phyloP scores from a whole-genome alignment of 2,329 filamentous ascomycete species.

The Diplodia mutila region DNA sequence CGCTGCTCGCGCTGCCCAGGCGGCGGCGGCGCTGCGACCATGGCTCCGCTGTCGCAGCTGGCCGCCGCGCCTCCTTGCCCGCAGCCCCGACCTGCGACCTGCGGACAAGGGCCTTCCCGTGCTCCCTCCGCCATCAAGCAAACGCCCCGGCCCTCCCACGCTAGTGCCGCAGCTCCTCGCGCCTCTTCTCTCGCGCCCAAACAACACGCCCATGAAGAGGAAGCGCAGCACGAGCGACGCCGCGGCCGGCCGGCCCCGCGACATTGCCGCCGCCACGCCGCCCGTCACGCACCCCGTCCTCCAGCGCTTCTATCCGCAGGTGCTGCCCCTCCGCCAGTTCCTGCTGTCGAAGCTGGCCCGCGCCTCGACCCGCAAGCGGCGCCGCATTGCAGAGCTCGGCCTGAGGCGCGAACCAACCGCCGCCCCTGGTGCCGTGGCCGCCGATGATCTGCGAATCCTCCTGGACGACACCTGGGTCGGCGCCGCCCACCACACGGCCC shows the following conservation, averaged over 20 bases:
- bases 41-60: not conserved
- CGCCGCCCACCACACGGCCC: constrained; percentile 25
- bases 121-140: constrained; percentile 11
- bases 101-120: constrained; percentile 1
- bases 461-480: constrained; percentile 75
- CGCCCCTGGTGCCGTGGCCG: constrained; percentile 29
- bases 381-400: constrained; percentile 48
- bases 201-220: constrained; percentile 18
- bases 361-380: constrained; percentile 62
- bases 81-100: constrained; percentile 1
- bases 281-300: constrained; percentile 65
- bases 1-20: not conserved
- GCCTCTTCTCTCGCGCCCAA: not conserved
- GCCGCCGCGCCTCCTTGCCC: constrained; percentile 6
- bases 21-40: not conserved
- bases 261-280: constrained; percentile 18
- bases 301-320: constrained; percentile 66
- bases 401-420: constrained; percentile 19
- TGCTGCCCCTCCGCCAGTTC: constrained; percentile 72
- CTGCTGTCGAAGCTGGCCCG: constrained; percentile 67
- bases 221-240: constrained; percentile 16
- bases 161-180: constrained; percentile 6
- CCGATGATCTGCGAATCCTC: constrained; percentile 55
- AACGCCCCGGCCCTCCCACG: constrained; percentile 15
- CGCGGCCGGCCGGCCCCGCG: not conserved